Percentiles rank a stretch among this genome's conserved stretches.
Evolutionary conservation across 768 basidiomycete species (phyloP).

Genomic region (Botryobasidium botryosum): DNA sequence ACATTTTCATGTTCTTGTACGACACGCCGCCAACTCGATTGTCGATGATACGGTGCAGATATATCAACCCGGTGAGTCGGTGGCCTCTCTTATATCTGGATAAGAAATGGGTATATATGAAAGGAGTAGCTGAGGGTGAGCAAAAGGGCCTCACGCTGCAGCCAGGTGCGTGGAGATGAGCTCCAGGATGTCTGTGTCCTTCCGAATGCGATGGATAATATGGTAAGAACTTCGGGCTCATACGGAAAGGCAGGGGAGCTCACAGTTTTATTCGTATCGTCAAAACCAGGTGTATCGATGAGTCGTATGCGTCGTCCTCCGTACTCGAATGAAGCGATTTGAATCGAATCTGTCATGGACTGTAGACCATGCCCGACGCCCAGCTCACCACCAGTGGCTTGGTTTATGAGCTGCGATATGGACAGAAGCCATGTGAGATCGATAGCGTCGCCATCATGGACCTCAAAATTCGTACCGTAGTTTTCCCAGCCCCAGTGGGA

Average conservation of each 20-base stretch:
- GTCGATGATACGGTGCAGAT: not conserved
- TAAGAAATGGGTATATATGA: not conserved
- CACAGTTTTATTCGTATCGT: not conserved
- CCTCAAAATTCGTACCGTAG: not conserved
- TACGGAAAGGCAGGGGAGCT: not conserved
- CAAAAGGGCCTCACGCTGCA: not conserved
- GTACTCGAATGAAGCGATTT: not conserved
- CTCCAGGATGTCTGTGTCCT: not conserved
- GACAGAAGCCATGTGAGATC: not conserved
- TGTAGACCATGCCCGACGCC: not conserved
- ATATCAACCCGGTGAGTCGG: not conserved
- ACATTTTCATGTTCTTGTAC: too few relatives aligned
- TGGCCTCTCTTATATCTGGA: not conserved
- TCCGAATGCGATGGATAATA: not conserved
- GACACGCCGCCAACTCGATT: too few relatives aligned
- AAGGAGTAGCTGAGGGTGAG: not conserved
- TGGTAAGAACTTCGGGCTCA: not conserved
- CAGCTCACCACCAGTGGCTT: not conserved
- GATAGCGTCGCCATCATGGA: not conserved
- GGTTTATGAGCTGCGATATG: not conserved
- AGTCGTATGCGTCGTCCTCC: not conserved
- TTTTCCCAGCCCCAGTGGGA: not conserved
- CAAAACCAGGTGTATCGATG: not conserved
- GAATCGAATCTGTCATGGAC: not conserved
- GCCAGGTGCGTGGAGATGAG: not conserved